Conservation (phyloP, 768 basidiomycete genomes). For the Atractiella rhizophila region DNA sequence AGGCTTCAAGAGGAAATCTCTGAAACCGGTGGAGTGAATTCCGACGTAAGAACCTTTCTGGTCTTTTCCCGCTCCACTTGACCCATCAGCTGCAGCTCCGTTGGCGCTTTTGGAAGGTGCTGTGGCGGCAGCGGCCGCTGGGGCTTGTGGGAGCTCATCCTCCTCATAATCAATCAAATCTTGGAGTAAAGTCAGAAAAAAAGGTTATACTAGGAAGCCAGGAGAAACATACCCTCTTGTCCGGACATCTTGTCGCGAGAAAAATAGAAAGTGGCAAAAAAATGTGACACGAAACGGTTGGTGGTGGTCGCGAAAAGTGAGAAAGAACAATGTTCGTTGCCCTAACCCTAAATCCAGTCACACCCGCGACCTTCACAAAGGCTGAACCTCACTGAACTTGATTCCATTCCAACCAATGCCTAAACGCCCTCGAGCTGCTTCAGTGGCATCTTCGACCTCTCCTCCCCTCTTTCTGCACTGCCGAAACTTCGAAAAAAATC, state of each 20-base stretch:
- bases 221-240: slow-evolving; percentile 42
- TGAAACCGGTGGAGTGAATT: slow-evolving; percentile 98
- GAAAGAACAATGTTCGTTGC: neutral
- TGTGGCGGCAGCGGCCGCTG: slow-evolving; percentile 1
- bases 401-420: no score
- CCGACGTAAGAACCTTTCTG: slow-evolving; percentile 60
- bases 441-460: no score
- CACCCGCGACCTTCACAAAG: no score
- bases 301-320: neutral
- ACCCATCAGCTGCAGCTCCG: slow-evolving; percentile 2
- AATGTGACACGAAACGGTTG: neutral
- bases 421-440: no score
- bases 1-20: slow-evolving; percentile 94
- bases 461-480: no score
- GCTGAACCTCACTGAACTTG: no score
- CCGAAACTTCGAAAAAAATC: no score
- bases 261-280: neutral
- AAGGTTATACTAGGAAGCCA: no score
- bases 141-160: slow-evolving; percentile 22
- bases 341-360: neutral
- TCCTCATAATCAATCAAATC: slow-evolving; percentile 89
- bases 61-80: slow-evolving; percentile 13
- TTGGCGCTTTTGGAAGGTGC: slow-evolving; percentile 3
- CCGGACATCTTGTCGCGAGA: slow-evolving; percentile 17
- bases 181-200: no score